These are phyloP conservation scores for Xylaria sp. DNA, from an alignment of 2,329 filamentous ascomycete species.

Conservation along the genomic window DNA sequence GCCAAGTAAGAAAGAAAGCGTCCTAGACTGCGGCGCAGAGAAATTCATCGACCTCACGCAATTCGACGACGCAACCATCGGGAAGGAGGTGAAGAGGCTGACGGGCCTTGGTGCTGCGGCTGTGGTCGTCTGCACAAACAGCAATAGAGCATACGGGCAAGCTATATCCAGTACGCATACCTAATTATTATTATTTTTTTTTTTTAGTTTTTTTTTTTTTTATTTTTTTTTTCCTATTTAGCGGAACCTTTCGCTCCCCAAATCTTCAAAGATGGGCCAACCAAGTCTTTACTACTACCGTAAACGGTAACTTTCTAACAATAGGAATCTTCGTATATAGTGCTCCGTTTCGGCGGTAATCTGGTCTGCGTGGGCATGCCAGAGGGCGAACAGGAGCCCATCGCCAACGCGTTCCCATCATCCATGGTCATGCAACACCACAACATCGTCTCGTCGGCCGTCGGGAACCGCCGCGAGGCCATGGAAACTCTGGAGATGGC, in stretches of 20 bases:
- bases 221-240: not conserved
- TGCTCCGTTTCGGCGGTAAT: constrained; percentile 37
- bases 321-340: not conserved
- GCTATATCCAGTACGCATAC: constrained; percentile 20
- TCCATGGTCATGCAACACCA: constrained; percentile 15
- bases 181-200: not conserved
- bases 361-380: constrained; percentile 40
- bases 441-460: constrained; percentile 29
- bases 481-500: constrained; percentile 36
- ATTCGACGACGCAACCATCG: constrained; percentile 31
- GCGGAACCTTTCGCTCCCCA: not conserved
- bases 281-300: not conserved
- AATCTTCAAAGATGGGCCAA: not conserved
- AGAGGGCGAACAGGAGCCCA: constrained; percentile 33
- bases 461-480: constrained; percentile 39
- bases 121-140: constrained; percentile 36
- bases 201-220: not conserved
- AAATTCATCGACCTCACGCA: constrained; percentile 38
- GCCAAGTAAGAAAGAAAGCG: constrained; percentile 28
- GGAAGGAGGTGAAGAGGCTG: constrained; percentile 35
- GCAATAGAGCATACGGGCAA: constrained; percentile 36
- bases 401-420: constrained; percentile 26
- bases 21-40: constrained; percentile 35
- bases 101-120: constrained; percentile 36
- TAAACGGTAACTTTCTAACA: not conserved